A percentile compares a stretch with the other conserved stretches of the same genome.
These are phyloP conservation scores for Lactifluus volemus DNA, from an alignment of 768 basidiomycete genomes.

Conservation along the genomic window DNA sequence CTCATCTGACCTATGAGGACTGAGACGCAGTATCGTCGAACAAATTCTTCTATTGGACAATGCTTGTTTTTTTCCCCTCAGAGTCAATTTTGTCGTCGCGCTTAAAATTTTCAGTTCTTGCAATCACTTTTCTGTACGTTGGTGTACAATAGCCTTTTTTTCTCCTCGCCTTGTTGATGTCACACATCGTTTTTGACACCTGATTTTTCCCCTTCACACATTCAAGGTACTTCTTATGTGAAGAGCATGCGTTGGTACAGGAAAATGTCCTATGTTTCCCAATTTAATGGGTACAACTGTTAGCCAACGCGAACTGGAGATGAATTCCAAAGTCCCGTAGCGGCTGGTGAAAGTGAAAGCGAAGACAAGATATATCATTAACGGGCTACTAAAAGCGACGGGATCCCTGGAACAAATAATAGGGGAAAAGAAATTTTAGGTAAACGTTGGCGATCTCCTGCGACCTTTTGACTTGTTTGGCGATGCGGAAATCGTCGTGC, in stretches of 20 bases:
- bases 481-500: slow-evolving; percentile 9
- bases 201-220: neutral
- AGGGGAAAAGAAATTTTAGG: neutral
- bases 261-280: neutral
- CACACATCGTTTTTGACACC: neutral
- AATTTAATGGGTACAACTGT: neutral
- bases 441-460: slow-evolving; percentile 11
- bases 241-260: neutral
- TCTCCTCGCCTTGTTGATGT: neutral
- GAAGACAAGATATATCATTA: neutral
- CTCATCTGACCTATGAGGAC: slow-evolving; percentile 33
- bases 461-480: slow-evolving; percentile 10
- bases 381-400: neutral
- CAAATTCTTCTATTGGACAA: neutral
- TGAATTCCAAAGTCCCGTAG: neutral
- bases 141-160: slow-evolving; percentile 5
- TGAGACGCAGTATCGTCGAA: neutral
- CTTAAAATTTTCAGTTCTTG: neutral
- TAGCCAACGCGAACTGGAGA: neutral
- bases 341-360: neutral
- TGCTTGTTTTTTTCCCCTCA: neutral
- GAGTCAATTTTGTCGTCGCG: neutral
- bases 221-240: neutral
- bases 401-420: neutral
- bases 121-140: neutral